phyloP scores from a whole-genome alignment of 176 grass and related monocot genomes.

The Melocanna baccifera region DNA sequence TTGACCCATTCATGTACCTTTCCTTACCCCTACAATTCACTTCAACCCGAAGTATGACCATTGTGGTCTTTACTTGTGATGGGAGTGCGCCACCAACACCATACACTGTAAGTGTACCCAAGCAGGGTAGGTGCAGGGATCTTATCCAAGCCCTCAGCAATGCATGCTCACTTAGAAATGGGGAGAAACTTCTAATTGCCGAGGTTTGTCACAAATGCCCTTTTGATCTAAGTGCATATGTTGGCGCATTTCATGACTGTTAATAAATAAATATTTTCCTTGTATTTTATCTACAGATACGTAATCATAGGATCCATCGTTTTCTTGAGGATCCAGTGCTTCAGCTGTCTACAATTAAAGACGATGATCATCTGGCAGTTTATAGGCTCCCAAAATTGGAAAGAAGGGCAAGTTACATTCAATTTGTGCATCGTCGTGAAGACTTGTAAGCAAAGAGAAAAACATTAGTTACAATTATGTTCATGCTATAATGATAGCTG shows the following conservation, averaged over 20 bases:
- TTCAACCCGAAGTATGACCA: conserved; percentile 70
- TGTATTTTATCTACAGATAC: conserved; percentile 58
- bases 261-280: conserved; percentile 19
- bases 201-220: conserved; percentile 59
- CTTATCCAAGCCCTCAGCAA: conserved; percentile 74
- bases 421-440: conserved; percentile 89
- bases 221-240: conserved; percentile 17
- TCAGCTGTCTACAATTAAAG: conserved; percentile 78
- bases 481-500: conserved; percentile 2
- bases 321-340: conserved; percentile 85
- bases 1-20: conserved; percentile 99
- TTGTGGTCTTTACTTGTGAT: conserved; percentile 70
- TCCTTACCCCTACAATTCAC: conserved; percentile 93
- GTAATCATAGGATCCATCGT: conserved; percentile 71
- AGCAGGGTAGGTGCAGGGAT: conserved; percentile 89
- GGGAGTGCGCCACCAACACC: conserved; percentile 62
- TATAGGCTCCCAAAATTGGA: conserved; percentile 82
- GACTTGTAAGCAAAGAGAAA: conserved; percentile 65
- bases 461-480: conserved; percentile 1
- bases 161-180: conserved; percentile 74
- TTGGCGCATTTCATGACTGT: conserved; percentile 25
- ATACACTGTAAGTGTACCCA: conserved; percentile 88
- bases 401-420: conserved; percentile 71
- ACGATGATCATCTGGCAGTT: conserved; percentile 82
- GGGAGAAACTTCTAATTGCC: conserved; percentile 87